These are phyloP conservation scores for Irpex sp. DNA, from an alignment of 1,284 basidiomycete genomes.

Conservation along the genomic window DNA sequence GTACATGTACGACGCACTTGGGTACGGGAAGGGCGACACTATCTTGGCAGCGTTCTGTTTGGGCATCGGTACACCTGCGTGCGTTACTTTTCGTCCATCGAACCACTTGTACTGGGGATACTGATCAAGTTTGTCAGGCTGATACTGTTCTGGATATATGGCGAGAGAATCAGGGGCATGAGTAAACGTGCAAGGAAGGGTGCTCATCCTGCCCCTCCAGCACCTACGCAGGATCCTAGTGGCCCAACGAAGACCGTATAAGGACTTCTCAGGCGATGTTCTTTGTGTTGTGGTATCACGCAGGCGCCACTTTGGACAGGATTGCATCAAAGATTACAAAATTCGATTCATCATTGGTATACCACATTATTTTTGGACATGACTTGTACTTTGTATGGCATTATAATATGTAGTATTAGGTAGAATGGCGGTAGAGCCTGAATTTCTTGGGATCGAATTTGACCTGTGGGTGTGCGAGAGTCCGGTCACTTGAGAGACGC, in stretches of 20 bases:
- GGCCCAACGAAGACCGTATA: neutral
- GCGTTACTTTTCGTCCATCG: constrained; percentile 21
- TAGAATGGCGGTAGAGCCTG: too few relatives aligned
- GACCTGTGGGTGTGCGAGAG: too few relatives aligned
- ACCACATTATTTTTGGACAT: too few relatives aligned
- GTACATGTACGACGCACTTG: constrained; percentile 56
- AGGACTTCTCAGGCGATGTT: neutral
- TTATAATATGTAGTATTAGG: too few relatives aligned
- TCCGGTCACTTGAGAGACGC: too few relatives aligned
- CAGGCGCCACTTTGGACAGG: too few relatives aligned
- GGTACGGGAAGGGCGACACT: constrained; percentile 60
- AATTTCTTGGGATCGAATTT: too few relatives aligned
- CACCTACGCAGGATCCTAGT: neutral
- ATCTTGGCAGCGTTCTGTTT: constrained; percentile 53
- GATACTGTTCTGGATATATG: constrained; percentile 48
- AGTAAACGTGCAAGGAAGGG: constrained; percentile 18
- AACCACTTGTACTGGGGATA: neutral
- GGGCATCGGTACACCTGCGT: constrained; percentile 60
- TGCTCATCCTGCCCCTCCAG: neutral
- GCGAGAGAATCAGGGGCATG: constrained; percentile 38
- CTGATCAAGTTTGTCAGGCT: constrained; percentile 30
- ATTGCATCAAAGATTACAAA: too few relatives aligned
- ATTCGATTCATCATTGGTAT: too few relatives aligned
- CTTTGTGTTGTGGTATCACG: too few relatives aligned
- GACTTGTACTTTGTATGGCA: too few relatives aligned